Base-by-base conservation (phyloP, 1,139 yeast genomes). In the Geotrichum bryndzae region DNA sequence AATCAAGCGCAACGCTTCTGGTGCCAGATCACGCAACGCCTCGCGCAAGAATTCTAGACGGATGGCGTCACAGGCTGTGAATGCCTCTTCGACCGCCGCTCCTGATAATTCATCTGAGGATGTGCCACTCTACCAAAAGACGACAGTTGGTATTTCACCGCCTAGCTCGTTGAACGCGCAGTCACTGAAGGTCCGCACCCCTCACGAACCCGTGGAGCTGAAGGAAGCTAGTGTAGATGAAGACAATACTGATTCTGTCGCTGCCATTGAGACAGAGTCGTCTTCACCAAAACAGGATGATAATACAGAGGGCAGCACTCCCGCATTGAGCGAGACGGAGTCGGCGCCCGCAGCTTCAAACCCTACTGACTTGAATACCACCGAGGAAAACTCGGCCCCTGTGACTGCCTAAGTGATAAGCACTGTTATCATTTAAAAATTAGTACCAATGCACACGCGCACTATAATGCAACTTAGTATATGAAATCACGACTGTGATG, bases 1-100 rank as follows among this genome's bases (percentile, higher is more conserved):
- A 22, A 38, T 60, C n/a, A 60, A 60, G 51, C 58, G 62, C 13
- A 50, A 48, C 3, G 53, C 52, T 11, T 54, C 59, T 11, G 50
- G 54, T n/a, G 27, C 53, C 7, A 13, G 52, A 11, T 48, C 52
- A 18, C 52, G 52, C 13, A 27, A 23, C 31, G 53, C 31, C 7
- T 29, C 51, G 38, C 31, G 57, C 45, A 38, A 38, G n/a, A 38
- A n/a, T n/a, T 38, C 45, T 38, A 38, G 15, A 38, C 45, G 45
- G 18, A 2, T 18, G n/a, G 45, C n/a, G 18, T 11, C 45, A 13
- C 45, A 38, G 45, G 45, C 45, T 5, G 18, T n/a, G 45, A 22
- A n/a, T 38, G n/a, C 18, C 6, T 11, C n/a, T 2, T 38, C 45
- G 2, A 38, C 45, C n/a, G 1, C 45, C n/a, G 45, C 45, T 11